phyloP scores from a whole-genome alignment of 1,284 basidiomycete species.

The Ceratobasidium sp. region DNA sequence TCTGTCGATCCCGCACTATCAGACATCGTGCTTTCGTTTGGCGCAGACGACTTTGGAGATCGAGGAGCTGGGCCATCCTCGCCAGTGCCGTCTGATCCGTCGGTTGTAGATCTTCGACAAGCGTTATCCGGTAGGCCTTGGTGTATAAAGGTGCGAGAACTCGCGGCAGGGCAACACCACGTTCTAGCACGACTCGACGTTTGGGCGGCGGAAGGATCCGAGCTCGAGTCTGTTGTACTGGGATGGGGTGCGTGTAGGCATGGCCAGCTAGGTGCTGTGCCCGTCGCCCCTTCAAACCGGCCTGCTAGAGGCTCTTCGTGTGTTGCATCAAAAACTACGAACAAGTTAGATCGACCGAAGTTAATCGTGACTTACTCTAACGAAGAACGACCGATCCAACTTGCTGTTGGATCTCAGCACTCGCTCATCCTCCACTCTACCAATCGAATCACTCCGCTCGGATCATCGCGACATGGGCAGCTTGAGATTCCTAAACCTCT shows the following conservation, averaged over 20 bases:
- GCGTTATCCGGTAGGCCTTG: conserved; percentile 17
- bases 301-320: background rate
- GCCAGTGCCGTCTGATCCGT: conserved; percentile 48
- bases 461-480: conserved; percentile 80
- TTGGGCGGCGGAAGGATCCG: background rate
- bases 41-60: conserved; percentile 85
- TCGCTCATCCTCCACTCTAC: conserved; percentile 69
- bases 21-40: conserved; percentile 83
- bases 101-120: conserved; percentile 50
- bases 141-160: conserved; percentile 51
- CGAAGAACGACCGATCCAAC: conserved; percentile 12
- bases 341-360: conserved; percentile 5
- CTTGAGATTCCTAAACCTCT: conserved; percentile 60
- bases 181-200: conserved; percentile 65
- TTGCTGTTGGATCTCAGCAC: conserved; percentile 79
- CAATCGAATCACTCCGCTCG: conserved; percentile 67
- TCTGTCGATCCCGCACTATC: conserved; percentile 52
- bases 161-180: conserved; percentile 81
- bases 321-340: conserved; percentile 42
- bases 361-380: background rate
- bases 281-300: conserved; percentile 48
- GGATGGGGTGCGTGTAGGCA: conserved; percentile 89
- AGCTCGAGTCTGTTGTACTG: conserved; percentile 59
- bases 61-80: conserved; percentile 66
- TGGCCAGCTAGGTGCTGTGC: conserved; percentile 74